Evolutionary conservation across 2,329 filamentous ascomycete species (phyloP).

Genomic region (Aspergillus unguis): DNA sequence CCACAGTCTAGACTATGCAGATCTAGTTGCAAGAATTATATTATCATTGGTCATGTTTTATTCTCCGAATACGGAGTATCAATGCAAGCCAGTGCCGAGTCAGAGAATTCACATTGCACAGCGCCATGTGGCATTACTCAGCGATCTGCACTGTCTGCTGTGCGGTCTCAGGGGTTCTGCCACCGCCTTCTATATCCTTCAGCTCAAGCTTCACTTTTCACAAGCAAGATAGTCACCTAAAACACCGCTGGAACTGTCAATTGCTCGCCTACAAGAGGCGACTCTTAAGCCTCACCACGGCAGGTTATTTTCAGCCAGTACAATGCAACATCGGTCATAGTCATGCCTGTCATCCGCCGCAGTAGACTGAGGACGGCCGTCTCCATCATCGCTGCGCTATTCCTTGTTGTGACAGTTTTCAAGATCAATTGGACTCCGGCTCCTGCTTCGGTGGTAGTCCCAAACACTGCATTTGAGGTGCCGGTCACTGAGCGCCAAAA

Average conservation of each 20-base stretch:
- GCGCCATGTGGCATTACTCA: constrained; percentile 2
- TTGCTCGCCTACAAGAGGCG: background rate
- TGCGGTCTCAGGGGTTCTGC: constrained; percentile 9
- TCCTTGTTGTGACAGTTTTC: constrained; percentile 33
- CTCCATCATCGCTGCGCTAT: constrained; percentile 26
- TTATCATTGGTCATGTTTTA: no score
- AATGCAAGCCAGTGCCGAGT: no score
- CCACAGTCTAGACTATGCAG: no score
- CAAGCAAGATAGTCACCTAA: background rate
- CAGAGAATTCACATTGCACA: no score
- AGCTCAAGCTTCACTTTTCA: background rate
- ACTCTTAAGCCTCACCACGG: background rate
- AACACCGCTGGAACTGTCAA: background rate
- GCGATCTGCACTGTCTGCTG: constrained; percentile 9
- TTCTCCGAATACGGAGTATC: no score
- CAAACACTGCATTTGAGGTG: constrained; percentile 33
- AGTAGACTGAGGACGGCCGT: constrained; percentile 29
- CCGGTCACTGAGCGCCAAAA: constrained; percentile 35
- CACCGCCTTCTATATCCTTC: constrained; percentile 14
- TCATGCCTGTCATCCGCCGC: constrained; percentile 29
- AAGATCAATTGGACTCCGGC: constrained; percentile 36
- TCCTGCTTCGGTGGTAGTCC: constrained; percentile 28
- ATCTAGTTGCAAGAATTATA: no score
- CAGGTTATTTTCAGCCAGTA: background rate
- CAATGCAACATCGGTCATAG: constrained; percentile 1